Conservation (phyloP, 768 basidiomycete species). For the Suillus weaverae region DNA sequence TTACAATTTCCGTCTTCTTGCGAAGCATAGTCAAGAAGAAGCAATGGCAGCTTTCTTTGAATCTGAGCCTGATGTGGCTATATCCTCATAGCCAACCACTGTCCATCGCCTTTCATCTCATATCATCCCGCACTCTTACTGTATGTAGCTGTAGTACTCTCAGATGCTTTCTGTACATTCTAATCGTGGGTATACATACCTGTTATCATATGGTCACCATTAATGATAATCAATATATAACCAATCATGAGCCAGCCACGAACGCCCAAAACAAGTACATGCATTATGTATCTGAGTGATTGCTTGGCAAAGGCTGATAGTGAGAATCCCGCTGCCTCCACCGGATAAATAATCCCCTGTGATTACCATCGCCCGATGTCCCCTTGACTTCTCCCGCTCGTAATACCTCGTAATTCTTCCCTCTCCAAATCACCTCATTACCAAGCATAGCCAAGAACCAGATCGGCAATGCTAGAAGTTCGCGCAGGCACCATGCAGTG, state of each 20-base stretch:
- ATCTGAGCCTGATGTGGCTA: constrained; percentile 13
- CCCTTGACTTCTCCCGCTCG: constrained; percentile 67
- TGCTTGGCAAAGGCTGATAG: constrained; percentile 7
- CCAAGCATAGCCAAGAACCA: constrained; percentile 83
- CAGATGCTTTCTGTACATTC: constrained; percentile 35
- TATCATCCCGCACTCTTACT: constrained; percentile 2
- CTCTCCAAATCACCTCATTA: constrained; percentile 85
- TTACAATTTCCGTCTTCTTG: constrained; percentile 46
- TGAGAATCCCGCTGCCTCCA: constrained; percentile 17
- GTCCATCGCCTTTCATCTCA: neutral
- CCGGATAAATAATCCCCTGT: constrained; percentile 28
- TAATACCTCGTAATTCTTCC: constrained; percentile 70
- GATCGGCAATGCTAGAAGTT: constrained; percentile 84
- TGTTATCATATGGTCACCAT: constrained; percentile 25
- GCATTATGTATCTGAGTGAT: constrained; percentile 18
- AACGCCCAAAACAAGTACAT: neutral
- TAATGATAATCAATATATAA: constrained; percentile 8
- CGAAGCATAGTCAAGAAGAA: constrained; percentile 38
- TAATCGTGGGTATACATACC: constrained; percentile 37
- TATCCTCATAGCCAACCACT: constrained; percentile 5
- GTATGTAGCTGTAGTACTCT: constrained; percentile 9
- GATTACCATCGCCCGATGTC: constrained; percentile 20
- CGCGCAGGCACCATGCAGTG: constrained; percentile 76
- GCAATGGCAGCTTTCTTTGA: constrained; percentile 29
- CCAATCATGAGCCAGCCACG: neutral